Base-by-base conservation (phyloP, 2,329 filamentous ascomycete genomes). In the Pseudogymnoascus sp. region DNA sequence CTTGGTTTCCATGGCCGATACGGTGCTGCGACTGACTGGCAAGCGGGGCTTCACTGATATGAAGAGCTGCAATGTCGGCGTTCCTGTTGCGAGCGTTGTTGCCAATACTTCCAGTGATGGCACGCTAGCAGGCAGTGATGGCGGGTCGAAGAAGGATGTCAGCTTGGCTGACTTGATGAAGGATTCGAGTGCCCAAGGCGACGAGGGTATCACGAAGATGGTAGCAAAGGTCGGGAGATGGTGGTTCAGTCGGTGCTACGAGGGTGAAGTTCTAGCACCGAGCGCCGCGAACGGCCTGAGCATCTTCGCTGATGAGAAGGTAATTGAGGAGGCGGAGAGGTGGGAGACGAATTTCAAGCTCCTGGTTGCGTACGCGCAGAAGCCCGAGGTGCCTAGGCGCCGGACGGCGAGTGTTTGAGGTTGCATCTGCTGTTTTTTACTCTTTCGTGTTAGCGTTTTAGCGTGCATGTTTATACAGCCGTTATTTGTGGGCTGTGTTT, bases 221-320 rank as follows among this genome's bases (percentile, higher is more conserved):
- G 92, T 97, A 21, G 89, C 92, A 15, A 88, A 87, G 67, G 93
- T 97, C 10, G 93, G 92, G 1, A 84, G 95, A 47, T 97, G 93
- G 91, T 99, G 95, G 95, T 97, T 96, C 76, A 90, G 86, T 9
- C 86, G 89, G 62, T 97, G 93, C 78, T 97, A 97, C 74, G 93
- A 97, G 76, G 85, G 83, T 64, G 81, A 83, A 4, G 79, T 87
- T 8, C 75, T 83, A 65, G 73, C 75, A 1, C 76, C 81, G 65
- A 74, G 78, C 33, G 69, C 80, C 60, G 73, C 79, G 60, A 77
- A 78, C 59, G 78, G 79, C 53, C 17, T 76, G 65, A 88, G 89
- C 73, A 90, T 97, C 68, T 97, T 93, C 88, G 83, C 81, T 57
- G 89, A 97, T 72, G 84, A 82, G 63, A 82, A 82, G 9, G 77